phyloP scores from a whole-genome alignment of 441 rosid genomes.

The Eruca vesicaria region DNA sequence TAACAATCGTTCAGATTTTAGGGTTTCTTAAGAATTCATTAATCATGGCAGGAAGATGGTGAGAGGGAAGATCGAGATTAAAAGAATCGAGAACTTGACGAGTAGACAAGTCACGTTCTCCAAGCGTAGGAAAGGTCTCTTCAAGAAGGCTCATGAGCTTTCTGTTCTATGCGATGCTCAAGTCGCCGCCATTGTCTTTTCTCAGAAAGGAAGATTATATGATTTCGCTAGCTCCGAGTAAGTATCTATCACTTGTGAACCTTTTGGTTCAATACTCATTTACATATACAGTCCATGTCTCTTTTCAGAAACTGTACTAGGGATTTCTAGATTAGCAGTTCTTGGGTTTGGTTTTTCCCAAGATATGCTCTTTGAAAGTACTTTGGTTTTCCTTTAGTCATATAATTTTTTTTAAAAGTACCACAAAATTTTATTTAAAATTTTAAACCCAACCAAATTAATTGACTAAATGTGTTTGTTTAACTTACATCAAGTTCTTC shows the following conservation, averaged over 20 bases:
- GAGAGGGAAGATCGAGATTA: constrained; percentile 62
- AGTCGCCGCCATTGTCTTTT: constrained; percentile 54
- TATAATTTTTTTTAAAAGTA: not conserved
- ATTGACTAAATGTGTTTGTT: not conserved
- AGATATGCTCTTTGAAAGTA: constrained; percentile 1
- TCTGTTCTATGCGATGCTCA: constrained; percentile 20
- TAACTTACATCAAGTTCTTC: not conserved
- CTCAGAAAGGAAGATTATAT: constrained; percentile 47
- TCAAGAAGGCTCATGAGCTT: constrained; percentile 63
- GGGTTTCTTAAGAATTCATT: constrained; percentile 3
- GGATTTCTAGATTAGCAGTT: not conserved
- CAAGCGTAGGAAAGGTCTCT: constrained; percentile 55
- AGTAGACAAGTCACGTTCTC: constrained; percentile 67
- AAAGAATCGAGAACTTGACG: constrained; percentile 42
- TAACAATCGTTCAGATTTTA: not conserved
- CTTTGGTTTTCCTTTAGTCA: not conserved
- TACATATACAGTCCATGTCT: not conserved
- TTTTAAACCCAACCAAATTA: not conserved
- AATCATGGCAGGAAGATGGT: constrained; percentile 42
- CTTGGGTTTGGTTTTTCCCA: not conserved
- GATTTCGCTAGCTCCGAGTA: constrained; percentile 55
- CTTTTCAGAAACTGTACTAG: no score
- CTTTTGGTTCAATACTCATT: not conserved
- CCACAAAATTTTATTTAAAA: not conserved
- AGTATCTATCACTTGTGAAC: not conserved